A percentile compares a stretch with the other conserved stretches of the same genome.
Conservation (phyloP, 2,329 filamentous ascomycete genomes). For the Stemphylium beticola region DNA sequence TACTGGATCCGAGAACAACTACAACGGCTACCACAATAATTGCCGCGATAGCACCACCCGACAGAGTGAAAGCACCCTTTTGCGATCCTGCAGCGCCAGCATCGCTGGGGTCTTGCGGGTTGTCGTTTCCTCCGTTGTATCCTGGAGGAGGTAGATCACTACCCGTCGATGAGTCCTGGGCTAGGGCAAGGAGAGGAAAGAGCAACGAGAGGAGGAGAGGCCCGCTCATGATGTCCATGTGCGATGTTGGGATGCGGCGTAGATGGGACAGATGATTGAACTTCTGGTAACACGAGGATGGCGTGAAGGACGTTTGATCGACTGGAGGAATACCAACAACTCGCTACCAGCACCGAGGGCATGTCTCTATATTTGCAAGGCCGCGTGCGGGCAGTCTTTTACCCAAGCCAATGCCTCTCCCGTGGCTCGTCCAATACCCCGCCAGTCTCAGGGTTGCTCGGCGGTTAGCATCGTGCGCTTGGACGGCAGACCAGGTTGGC, state of each 20-base stretch:
- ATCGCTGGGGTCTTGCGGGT: constrained; percentile 42
- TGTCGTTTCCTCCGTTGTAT: constrained; percentile 48
- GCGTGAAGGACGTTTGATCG: constrained; percentile 40
- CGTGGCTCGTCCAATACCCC: constrained; percentile 32
- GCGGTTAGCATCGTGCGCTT: constrained; percentile 43
- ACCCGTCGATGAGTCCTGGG: constrained; percentile 30
- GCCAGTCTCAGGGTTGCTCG: constrained; percentile 23
- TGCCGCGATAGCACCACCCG: constrained; percentile 72
- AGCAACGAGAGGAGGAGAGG: constrained; percentile 33
- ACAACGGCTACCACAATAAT: constrained; percentile 76
- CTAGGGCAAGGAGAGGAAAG: constrained; percentile 37
- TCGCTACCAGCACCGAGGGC: constrained; percentile 33
- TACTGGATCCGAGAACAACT: constrained; percentile 68
- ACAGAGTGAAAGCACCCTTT: constrained; percentile 67
- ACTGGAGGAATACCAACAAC: constrained; percentile 32
- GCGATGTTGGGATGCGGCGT: constrained; percentile 18
- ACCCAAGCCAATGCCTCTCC: constrained; percentile 29
- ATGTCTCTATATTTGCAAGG: constrained; percentile 46
- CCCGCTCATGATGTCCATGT: constrained; percentile 34
- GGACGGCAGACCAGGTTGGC: constrained; percentile 30
- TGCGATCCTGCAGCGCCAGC: constrained; percentile 71
- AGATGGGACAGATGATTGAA: constrained; percentile 22
- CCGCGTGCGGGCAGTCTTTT: constrained; percentile 23
- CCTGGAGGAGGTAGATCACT: constrained; percentile 34
- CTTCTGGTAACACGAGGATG: constrained; percentile 38